Evolutionary conservation across 164 flowering plant species (phyloP).

Genomic region (Hamamelis virginiana): DNA sequence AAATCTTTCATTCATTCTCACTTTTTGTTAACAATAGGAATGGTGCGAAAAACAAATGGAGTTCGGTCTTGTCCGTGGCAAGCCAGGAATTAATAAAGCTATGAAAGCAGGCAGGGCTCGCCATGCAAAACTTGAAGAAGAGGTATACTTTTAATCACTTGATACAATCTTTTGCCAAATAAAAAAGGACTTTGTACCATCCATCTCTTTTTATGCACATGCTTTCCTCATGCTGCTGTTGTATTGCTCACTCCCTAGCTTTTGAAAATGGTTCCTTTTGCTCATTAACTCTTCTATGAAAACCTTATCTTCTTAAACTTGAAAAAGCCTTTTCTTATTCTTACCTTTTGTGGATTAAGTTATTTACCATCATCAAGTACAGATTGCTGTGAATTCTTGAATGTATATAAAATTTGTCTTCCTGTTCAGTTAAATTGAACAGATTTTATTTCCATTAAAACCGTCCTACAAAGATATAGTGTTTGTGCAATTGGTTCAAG

Average conservation of each 20-base stretch:
- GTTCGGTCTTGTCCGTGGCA: constrained; percentile 49
- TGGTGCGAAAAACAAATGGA: constrained; percentile 97
- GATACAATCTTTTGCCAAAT: no score
- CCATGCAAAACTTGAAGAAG: constrained; percentile 73
- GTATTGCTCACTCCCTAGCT: background rate
- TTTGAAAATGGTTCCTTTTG: background rate
- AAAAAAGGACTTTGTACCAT: background rate
- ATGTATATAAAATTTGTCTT: no score
- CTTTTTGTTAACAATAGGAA: constrained; percentile 39
- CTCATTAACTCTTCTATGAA: background rate
- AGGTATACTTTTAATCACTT: constrained; percentile 39
- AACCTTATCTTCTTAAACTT: background rate
- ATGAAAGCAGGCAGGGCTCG: constrained; percentile 82
- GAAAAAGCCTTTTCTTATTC: background rate
- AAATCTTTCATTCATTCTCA: background rate
- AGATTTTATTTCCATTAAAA: no score
- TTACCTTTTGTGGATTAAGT: no score
- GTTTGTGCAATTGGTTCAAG: no score
- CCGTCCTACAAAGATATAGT: no score
- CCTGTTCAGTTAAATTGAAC: no score
- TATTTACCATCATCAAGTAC: no score
- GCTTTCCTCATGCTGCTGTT: background rate
- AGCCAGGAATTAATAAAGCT: constrained; percentile 44
- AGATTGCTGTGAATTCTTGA: no score
- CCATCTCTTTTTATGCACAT: background rate